Evolutionary conservation across 805 yeast genomes (phyloP).

Genomic region (Groenewaldozyma tartarivorans): DNA sequence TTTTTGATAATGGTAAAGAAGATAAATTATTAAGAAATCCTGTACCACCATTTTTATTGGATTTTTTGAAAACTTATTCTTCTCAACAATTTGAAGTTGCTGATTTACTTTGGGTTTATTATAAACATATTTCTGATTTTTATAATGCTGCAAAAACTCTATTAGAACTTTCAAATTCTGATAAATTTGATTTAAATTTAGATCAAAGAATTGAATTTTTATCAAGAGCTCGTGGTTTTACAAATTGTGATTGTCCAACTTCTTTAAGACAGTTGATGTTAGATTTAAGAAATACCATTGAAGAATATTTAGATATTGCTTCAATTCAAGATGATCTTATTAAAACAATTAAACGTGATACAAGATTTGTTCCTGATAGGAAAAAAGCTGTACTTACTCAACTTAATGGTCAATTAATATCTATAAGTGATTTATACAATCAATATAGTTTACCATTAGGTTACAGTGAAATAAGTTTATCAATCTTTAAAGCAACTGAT

Average conservation of each 20-base stretch:
- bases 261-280: conserved; percentile 67
- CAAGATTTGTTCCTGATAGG: conserved; percentile 31
- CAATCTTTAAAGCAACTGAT: conserved; percentile 75
- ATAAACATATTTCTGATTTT: conserved; percentile 70
- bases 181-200: conserved; percentile 51
- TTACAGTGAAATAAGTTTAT: conserved; percentile 71
- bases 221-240: conserved; percentile 87
- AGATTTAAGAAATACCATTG: conserved; percentile 56
- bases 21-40: conserved; percentile 62
- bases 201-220: conserved; percentile 75
- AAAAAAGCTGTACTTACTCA: conserved; percentile 41
- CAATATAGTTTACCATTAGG: conserved; percentile 81
- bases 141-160: conserved; percentile 78
- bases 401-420: conserved; percentile 55
- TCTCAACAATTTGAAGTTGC: conserved; percentile 58
- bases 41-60: conserved; percentile 70
- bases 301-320: conserved; percentile 79
- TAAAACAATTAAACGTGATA: conserved; percentile 31
- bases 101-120: conserved; percentile 79
- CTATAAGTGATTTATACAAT: conserved; percentile 74
- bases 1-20: conserved; percentile 64
- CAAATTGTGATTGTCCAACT: conserved; percentile 76
- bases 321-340: conserved; percentile 66
- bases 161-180: conserved; percentile 63
- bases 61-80: conserved; percentile 50